These are phyloP conservation scores for Solanum chmielewskii DNA, from an alignment of 257 asterid genomes.

Conservation along the genomic window DNA sequence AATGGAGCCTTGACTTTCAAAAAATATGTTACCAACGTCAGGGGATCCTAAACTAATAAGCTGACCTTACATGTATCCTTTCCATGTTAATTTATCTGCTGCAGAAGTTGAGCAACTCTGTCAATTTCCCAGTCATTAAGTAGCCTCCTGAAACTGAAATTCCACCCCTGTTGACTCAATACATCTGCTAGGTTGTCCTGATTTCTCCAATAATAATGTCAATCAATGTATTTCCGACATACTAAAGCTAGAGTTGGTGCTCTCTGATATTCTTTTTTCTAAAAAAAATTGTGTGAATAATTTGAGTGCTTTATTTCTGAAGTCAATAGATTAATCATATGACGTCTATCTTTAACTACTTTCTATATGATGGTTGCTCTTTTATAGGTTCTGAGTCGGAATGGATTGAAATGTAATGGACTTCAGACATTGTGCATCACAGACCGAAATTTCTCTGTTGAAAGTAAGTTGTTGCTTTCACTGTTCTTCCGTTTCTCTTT, in stretches of 20 bases:
- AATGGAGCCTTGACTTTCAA: neutral
- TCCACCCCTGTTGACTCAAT: neutral
- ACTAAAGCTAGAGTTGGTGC: neutral
- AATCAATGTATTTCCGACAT: neutral
- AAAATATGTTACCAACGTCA: neutral
- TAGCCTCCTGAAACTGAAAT: neutral
- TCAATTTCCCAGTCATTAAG: neutral
- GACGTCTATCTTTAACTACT: neutral
- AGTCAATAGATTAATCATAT: too few relatives aligned
- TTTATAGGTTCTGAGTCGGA: constrained; percentile 63
- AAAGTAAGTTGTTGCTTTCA: constrained; percentile 25
- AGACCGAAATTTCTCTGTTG: constrained; percentile 70
- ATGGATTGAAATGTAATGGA: constrained; percentile 54
- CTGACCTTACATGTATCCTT: neutral
- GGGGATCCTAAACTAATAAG: neutral
- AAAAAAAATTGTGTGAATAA: neutral
- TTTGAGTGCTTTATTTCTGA: too few relatives aligned
- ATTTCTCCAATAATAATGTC: neutral
- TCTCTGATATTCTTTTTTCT: neutral
- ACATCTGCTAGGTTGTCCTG: neutral
- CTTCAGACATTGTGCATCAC: constrained; percentile 47
- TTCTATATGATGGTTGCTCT: neutral
- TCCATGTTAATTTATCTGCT: neutral
- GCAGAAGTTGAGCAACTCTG: neutral
- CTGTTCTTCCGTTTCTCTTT: neutral